phyloP scores from a whole-genome alignment of 768 basidiomycete species.

The Kwoniella heveanensis region DNA sequence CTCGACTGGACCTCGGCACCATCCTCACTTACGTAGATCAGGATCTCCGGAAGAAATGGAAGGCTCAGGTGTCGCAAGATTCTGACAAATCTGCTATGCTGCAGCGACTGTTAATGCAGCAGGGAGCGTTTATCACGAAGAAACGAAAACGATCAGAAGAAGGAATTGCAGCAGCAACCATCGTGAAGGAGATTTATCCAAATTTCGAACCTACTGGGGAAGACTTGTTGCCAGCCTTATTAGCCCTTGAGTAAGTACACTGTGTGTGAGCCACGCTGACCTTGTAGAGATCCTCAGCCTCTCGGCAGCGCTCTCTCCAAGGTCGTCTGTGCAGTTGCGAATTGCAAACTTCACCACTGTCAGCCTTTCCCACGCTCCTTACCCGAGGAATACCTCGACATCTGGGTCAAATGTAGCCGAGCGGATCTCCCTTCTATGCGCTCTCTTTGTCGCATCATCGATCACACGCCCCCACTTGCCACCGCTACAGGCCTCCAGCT shows the following conservation, averaged over 20 bases:
- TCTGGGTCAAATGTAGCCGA: constrained; percentile 15
- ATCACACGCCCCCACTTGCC: constrained; percentile 11
- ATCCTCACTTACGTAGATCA: not conserved
- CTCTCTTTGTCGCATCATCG: constrained; percentile 10
- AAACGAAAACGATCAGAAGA: constrained; percentile 21
- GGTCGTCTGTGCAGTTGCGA: constrained; percentile 12
- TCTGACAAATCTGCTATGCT: not conserved
- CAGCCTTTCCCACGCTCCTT: not conserved
- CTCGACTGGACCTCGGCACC: not conserved
- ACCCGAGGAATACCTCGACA: constrained; percentile 14
- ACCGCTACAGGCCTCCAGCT: constrained; percentile 11
- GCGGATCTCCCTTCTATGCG: constrained; percentile 7
- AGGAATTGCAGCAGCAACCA: not conserved
- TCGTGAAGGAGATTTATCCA: constrained; percentile 4
- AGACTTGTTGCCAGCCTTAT: not conserved
- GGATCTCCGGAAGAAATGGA: not conserved
- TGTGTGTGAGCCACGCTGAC: not conserved
- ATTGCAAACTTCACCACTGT: constrained; percentile 8
- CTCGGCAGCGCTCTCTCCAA: constrained; percentile 1
- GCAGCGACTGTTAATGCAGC: not conserved
- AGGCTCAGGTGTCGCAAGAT: not conserved
- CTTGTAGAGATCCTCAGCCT: not conserved
- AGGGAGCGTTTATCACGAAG: not conserved
- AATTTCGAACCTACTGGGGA: not conserved
- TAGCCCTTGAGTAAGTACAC: constrained; percentile 5